A percentile compares a stretch with the other conserved stretches of the same genome.
These are phyloP conservation scores for Phytophthora tubulina DNA, from an alignment of 352 stramenopile genomes.

Conservation along the genomic window DNA sequence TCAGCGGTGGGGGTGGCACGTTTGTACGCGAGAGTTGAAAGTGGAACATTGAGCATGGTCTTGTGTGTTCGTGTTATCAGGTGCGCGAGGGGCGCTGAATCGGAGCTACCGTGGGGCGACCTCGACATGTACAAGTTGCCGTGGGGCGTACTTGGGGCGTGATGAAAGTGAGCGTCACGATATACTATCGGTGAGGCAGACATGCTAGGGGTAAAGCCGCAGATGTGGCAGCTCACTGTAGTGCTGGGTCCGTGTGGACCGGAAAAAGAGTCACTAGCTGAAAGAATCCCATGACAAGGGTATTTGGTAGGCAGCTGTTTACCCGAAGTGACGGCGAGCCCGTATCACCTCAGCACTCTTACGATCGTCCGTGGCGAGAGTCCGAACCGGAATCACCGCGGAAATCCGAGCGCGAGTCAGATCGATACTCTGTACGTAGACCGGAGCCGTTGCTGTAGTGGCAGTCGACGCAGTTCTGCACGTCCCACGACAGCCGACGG, in stretches of 20 bases:
- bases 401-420: background rate
- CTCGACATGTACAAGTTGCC: background rate
- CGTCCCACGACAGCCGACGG: background rate
- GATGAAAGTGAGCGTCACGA: background rate
- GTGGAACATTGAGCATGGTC: no score
- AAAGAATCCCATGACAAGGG: background rate
- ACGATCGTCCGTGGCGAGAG: background rate
- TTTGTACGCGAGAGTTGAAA: no score
- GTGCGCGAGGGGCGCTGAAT: no score
- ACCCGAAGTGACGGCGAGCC: background rate
- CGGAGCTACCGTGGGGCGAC: no score
- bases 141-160: background rate
- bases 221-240: background rate
- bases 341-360: background rate
- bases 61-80: no score
- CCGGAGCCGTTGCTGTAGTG: background rate
- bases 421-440: background rate
- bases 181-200: background rate
- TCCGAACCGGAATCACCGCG: no score
- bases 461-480: conserved; percentile 2
- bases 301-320: background rate
- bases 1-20: no score
- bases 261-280: background rate
- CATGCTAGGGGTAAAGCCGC: background rate
- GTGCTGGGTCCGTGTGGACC: no score